Conservation (phyloP, 129 eudicot species). For the Erigeron canadensis region DNA sequence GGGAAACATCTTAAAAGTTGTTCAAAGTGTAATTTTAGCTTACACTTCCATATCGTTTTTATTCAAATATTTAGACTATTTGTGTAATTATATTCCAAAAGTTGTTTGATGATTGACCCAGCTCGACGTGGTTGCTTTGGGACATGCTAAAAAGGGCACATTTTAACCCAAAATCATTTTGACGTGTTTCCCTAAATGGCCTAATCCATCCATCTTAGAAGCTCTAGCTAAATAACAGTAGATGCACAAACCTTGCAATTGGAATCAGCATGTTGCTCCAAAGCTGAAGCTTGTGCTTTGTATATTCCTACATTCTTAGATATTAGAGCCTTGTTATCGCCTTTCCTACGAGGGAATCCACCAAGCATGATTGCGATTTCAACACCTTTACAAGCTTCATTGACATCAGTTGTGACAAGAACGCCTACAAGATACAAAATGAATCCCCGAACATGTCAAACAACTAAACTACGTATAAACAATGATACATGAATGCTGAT, state of each 20-base stretch:
- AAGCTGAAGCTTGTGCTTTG: conserved; percentile 79
- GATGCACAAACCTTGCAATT: conserved; percentile 51
- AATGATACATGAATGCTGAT: not conserved
- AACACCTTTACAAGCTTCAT: conserved; percentile 71
- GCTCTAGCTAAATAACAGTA: not conserved
- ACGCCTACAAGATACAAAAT: conserved; percentile 43
- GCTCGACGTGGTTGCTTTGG: too few species aligned
- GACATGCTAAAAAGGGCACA: not conserved
- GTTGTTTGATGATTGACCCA: too few species aligned
- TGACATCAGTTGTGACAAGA: conserved; percentile 69
- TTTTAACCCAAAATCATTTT: not conserved
- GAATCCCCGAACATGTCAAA: not conserved
- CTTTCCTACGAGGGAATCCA: conserved; percentile 77
- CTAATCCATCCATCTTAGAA: conserved; percentile 5
- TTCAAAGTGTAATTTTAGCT: not conserved
- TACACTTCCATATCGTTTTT: not conserved
- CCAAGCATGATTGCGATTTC: conserved; percentile 80
- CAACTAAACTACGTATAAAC: not conserved
- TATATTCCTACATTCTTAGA: conserved; percentile 71
- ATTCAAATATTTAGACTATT: too few species aligned
- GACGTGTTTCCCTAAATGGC: not conserved
- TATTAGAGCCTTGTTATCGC: conserved; percentile 65
- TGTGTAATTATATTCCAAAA: too few species aligned
- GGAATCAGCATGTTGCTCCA: conserved; percentile 76
- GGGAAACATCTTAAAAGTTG: not conserved